phyloP scores from a whole-genome alignment of 768 basidiomycete species.

The Dioszegia hungarica region DNA sequence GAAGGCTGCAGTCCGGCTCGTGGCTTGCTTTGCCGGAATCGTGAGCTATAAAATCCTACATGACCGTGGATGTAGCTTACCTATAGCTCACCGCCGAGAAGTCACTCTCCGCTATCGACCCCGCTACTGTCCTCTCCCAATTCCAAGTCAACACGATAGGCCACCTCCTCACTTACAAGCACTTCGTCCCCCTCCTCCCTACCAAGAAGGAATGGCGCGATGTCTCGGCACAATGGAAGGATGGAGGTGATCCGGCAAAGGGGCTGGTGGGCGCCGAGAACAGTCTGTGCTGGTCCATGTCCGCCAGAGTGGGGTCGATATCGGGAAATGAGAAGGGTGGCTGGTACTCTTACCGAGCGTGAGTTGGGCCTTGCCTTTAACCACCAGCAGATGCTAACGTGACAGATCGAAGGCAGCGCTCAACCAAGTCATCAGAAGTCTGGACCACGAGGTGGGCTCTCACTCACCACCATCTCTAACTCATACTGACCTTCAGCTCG shows the following conservation, averaged over 20 bases:
- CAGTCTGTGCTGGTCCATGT: constrained; percentile 48
- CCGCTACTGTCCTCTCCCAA: constrained; percentile 35
- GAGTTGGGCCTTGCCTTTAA: constrained; percentile 10
- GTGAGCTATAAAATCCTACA: constrained; percentile 30
- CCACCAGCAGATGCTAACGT: background rate
- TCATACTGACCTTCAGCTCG: constrained; percentile 15
- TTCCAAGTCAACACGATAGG: constrained; percentile 53
- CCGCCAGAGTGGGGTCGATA: constrained; percentile 51
- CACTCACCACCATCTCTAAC: background rate
- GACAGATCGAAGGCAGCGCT: constrained; percentile 51
- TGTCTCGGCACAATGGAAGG: constrained; percentile 14
- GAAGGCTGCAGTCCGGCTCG: constrained; percentile 42
- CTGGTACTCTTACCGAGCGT: constrained; percentile 47
- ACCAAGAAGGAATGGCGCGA: constrained; percentile 32
- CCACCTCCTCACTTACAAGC: constrained; percentile 52
- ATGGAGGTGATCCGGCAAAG: constrained; percentile 43
- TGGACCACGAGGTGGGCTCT: constrained; percentile 49
- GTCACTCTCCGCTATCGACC: constrained; percentile 45
- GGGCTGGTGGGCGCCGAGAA: constrained; percentile 35
- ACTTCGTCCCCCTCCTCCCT: constrained; percentile 51
- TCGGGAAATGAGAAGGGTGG: constrained; percentile 51
- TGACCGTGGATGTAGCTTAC: background rate
- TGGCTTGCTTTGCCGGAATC: constrained; percentile 50
- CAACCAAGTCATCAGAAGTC: constrained; percentile 50
- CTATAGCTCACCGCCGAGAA: constrained; percentile 52